These are phyloP conservation scores for Tetratostichococcus sp. DNA, from an alignment of 139 green algal species.

Conservation along the genomic window DNA sequence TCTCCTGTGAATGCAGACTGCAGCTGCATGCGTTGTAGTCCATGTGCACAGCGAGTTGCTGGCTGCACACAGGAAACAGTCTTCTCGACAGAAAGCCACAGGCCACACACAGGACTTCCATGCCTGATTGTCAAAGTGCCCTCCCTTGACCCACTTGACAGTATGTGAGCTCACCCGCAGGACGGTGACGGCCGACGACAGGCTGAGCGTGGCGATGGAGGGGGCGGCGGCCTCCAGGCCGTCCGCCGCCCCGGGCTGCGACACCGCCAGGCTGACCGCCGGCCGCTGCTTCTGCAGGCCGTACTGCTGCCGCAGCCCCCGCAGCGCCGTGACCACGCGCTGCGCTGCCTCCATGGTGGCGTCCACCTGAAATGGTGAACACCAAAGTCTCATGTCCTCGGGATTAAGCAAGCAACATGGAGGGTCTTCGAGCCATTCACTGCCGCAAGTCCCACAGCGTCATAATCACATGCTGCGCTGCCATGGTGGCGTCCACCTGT, in stretches of 20 bases:
- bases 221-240: conserved; percentile 25
- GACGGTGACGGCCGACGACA: conserved; percentile 22
- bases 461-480: too few species aligned
- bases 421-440: too few species aligned
- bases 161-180: conserved; percentile 11
- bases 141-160: too few species aligned
- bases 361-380: conserved; percentile 57
- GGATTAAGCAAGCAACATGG: too few species aligned
- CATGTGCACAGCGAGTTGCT: background rate
- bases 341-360: conserved; percentile 55
- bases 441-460: too few species aligned
- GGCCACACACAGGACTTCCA: background rate
- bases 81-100: background rate
- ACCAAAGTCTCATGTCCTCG: too few species aligned
- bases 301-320: conserved; percentile 34
- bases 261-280: conserved; percentile 10
- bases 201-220: conserved; percentile 60
- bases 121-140: too few species aligned
- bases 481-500: too few species aligned
- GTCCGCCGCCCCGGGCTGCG: conserved; percentile 17
- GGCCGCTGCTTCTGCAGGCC: conserved; percentile 38
- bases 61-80: background rate
- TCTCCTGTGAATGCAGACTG: background rate
- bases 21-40: too few species aligned
- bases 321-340: conserved; percentile 23